phyloP scores from a whole-genome alignment of 305 asterid species.

The Fraxinus sp. region DNA sequence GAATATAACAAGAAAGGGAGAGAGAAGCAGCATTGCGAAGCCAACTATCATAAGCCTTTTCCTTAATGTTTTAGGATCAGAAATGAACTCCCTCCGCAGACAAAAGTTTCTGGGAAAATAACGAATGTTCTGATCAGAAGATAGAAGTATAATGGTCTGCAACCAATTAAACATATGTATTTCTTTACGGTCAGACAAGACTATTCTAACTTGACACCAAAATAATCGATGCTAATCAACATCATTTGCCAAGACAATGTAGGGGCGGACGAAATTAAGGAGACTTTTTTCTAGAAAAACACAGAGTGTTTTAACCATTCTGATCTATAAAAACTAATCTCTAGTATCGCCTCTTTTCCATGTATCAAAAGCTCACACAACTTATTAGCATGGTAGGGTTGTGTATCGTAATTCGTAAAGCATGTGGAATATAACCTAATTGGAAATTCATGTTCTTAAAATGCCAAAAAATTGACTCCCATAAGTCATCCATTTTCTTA shows the following conservation, averaged over 20 bases:
- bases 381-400: background rate
- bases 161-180: background rate
- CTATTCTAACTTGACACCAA: background rate
- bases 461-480: background rate
- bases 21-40: slow-evolving; percentile 68
- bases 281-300: background rate
- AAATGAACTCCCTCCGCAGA: slow-evolving; percentile 73
- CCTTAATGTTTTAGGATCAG: slow-evolving; percentile 74
- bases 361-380: background rate
- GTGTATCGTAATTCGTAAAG: background rate
- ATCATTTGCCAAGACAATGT: background rate
- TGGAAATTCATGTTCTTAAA: background rate
- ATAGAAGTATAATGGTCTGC: background rate
- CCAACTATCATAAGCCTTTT: slow-evolving; percentile 95
- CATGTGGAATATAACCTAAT: background rate
- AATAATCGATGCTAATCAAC: background rate
- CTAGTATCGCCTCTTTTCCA: background rate
- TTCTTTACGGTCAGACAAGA: background rate
- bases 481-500: background rate
- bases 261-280: background rate
- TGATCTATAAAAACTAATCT: background rate
- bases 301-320: background rate
- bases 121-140: slow-evolving; percentile 9
- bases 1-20: slow-evolving; percentile 92
- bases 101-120: slow-evolving; percentile 66